Evolutionary conservation across 2,329 filamentous ascomycete genomes (phyloP).

Genomic region (Beauveria scarabaeidicola): DNA sequence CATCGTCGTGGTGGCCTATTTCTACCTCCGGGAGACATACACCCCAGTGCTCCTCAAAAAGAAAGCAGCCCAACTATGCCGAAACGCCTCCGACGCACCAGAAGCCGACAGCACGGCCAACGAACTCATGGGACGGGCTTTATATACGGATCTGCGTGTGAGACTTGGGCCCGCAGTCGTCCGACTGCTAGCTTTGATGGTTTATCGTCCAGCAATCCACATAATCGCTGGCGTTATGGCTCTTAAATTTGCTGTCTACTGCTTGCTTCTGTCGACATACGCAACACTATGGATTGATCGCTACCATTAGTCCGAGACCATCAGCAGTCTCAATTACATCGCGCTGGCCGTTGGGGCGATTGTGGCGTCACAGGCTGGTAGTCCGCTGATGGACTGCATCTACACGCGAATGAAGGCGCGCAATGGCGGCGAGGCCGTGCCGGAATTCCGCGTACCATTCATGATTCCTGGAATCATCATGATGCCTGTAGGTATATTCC

Average conservation of each 20-base stretch:
- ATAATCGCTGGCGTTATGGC: conserved; percentile 36
- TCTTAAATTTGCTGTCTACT: conserved; percentile 41
- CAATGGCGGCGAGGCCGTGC: conserved; percentile 17
- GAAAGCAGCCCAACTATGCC: background rate
- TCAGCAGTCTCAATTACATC: conserved; percentile 41
- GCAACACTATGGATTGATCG: conserved; percentile 36
- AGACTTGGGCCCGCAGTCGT: background rate
- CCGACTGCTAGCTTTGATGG: conserved; percentile 26
- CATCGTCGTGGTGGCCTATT: conserved; percentile 43
- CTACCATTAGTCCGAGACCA: conserved; percentile 37
- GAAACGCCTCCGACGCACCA: background rate
- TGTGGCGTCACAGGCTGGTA: conserved; percentile 27
- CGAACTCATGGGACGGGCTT: background rate
- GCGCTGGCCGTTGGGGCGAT: conserved; percentile 37
- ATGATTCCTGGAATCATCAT: conserved; percentile 45
- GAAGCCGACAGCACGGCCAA: background rate
- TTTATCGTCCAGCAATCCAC: conserved; percentile 37
- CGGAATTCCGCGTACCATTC: conserved; percentile 41
- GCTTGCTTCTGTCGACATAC: conserved; percentile 44
- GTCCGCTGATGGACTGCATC: conserved; percentile 29
- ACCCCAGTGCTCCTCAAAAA: conserved; percentile 48
- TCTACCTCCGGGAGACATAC: conserved; percentile 51
- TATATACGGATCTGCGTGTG: background rate
- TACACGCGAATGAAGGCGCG: conserved; percentile 19
- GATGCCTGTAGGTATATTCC: conserved; percentile 24